phyloP scores from a whole-genome alignment of 805 yeast genomes.

The Myxozyma sirexii region DNA sequence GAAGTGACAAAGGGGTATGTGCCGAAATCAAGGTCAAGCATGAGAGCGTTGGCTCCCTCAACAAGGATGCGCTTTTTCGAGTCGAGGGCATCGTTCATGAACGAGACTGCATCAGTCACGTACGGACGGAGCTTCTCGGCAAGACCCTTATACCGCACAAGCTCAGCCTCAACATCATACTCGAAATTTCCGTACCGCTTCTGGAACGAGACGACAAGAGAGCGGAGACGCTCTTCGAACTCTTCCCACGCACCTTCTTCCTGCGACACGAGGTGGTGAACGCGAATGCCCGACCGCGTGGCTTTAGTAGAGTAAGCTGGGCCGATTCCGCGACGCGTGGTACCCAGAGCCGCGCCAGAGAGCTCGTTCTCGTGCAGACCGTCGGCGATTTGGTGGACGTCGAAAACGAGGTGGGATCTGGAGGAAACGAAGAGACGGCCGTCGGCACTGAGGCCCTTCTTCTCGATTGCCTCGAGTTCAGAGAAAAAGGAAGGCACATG shows the following conservation, averaged over 20 bases:
- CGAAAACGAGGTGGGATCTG: conserved; percentile 95
- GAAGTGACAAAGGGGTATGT: conserved; percentile 98
- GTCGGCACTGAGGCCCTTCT: conserved; percentile 65
- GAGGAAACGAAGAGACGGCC: conserved; percentile 85
- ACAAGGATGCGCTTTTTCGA: conserved; percentile 83
- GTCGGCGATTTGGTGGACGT: conserved; percentile 97
- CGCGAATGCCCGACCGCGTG: conserved; percentile 93
- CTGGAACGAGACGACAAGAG: conserved; percentile 77
- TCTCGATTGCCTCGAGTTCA: conserved; percentile 79
- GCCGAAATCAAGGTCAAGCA: conserved; percentile 97
- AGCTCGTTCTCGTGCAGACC: conserved; percentile 93
- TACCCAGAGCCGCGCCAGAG: conserved; percentile 82
- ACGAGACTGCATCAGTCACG: conserved; percentile 87
- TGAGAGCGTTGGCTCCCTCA: conserved; percentile 97
- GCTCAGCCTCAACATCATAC: conserved; percentile 78
- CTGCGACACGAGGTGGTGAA: conserved; percentile 89
- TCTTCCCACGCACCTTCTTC: conserved; percentile 93
- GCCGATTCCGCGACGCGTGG: conserved; percentile 99
- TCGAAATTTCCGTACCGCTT: conserved; percentile 93
- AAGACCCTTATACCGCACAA: conserved; percentile 72
- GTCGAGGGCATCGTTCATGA: conserved; percentile 72
- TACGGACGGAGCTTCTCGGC: conserved; percentile 79
- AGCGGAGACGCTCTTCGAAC: conserved; percentile 73
- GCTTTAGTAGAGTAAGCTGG: conserved; percentile 98
- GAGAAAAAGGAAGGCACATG: conserved; percentile 91